Percentiles rank a stretch among this genome's conserved stretches.
phyloP scores from a whole-genome alignment of 2,329 filamentous ascomycete species.

The Hypocreales sp. region DNA sequence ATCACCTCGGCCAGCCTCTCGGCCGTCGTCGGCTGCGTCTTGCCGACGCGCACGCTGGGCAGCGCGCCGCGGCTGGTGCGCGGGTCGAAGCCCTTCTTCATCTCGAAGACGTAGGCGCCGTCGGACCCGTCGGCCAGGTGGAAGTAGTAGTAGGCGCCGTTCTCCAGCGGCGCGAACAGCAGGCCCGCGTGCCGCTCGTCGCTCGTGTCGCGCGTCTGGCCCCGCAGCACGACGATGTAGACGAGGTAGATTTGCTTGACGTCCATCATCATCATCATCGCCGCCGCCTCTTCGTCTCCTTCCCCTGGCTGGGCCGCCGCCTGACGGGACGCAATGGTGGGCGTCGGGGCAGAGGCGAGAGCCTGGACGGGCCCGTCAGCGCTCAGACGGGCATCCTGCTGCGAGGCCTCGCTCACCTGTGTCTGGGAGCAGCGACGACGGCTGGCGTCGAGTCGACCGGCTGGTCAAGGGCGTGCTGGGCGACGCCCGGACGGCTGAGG shows the following conservation, averaged over 20 bases:
- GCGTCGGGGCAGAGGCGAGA: no score
- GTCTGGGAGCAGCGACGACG: no score
- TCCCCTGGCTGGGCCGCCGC: neutral
- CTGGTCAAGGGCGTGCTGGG: no score
- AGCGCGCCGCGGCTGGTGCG: constrained; percentile 4
- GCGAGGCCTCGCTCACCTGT: no score
- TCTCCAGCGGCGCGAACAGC: constrained; percentile 3
- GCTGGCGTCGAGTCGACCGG: no score
- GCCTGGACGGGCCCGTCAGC: no score
- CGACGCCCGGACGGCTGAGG: no score
- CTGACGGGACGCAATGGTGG: neutral
- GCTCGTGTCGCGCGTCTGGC: constrained; percentile 4
- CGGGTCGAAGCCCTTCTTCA: constrained; percentile 4
- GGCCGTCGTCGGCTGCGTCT: constrained; percentile 3
- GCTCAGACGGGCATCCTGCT: no score
- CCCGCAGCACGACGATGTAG: constrained; percentile 6
- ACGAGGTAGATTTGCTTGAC: constrained; percentile 3
- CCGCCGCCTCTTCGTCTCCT: neutral
- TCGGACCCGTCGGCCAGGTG: constrained; percentile 2
- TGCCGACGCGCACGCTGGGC: constrained; percentile 4
- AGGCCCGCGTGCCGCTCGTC: constrained; percentile 5
- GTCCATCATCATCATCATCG: no score
- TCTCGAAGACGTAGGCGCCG: constrained; percentile 2
- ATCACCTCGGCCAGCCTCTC: constrained; percentile 2
- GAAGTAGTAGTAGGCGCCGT: constrained; percentile 4